A percentile compares a stretch with the other conserved stretches of the same genome.
Evolutionary conservation across 306 rosid species (phyloP).

Genomic region (Cucumis melo): DNA sequence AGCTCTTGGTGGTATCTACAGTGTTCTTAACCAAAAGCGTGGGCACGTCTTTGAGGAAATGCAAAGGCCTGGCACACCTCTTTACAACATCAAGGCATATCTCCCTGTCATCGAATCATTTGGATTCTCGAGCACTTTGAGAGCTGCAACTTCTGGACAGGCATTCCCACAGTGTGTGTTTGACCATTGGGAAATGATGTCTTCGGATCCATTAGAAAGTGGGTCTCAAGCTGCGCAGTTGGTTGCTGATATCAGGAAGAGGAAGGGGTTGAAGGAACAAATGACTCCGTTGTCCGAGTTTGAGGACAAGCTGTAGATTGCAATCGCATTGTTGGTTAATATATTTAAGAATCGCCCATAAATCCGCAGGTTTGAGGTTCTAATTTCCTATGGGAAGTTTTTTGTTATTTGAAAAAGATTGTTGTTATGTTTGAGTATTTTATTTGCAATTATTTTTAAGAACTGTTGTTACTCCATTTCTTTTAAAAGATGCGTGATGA

Average conservation of each 20-base stretch:
- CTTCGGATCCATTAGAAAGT: constrained; percentile 62
- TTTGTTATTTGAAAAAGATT: neutral
- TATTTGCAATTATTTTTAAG: neutral
- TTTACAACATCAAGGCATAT: constrained; percentile 70
- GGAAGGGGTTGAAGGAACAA: constrained; percentile 69
- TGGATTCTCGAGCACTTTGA: constrained; percentile 54
- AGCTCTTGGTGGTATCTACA: constrained; percentile 71
- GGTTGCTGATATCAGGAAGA: constrained; percentile 64
- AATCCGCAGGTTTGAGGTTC: neutral
- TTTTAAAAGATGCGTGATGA: neutral
- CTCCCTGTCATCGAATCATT: constrained; percentile 66
- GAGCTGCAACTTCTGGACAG: constrained; percentile 94
- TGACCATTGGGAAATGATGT: constrained; percentile 94
- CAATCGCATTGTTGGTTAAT: neutral
- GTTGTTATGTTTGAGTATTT: neutral
- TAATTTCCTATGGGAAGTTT: neutral
- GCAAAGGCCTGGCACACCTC: constrained; percentile 76
- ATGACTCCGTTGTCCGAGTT: constrained; percentile 24
- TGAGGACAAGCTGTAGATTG: constrained; percentile 21
- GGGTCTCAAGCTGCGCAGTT: constrained; percentile 53
- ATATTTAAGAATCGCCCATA: neutral
- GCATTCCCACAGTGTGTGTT: constrained; percentile 90
- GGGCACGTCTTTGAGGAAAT: constrained; percentile 67
- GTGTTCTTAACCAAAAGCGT: constrained; percentile 73
- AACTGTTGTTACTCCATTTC: neutral